phyloP scores from a whole-genome alignment of 805 yeast species.

The Metschnikowia chrysomelidarum region DNA sequence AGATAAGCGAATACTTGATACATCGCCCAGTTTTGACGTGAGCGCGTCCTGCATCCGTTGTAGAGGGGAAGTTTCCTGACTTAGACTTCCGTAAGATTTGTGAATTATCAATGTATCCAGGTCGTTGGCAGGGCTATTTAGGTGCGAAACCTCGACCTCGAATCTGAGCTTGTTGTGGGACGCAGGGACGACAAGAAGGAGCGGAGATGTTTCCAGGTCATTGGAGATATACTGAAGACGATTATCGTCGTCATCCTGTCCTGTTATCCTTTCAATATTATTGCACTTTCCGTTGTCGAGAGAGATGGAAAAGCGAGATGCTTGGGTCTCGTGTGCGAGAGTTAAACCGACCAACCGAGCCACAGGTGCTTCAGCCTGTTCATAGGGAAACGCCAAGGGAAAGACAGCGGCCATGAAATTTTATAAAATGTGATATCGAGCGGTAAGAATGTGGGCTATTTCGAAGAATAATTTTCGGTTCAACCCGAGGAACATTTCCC shows the following conservation, averaged over 20 bases:
- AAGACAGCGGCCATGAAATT: slow-evolving; percentile 16
- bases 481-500: neutral
- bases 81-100: slow-evolving; percentile 23
- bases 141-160: slow-evolving; percentile 28
- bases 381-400: slow-evolving; percentile 29
- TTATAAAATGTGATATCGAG: neutral
- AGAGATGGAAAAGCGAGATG: slow-evolving; percentile 20
- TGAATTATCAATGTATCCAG: slow-evolving; percentile 30
- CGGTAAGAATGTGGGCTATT: neutral
- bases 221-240: slow-evolving; percentile 29
- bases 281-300: slow-evolving; percentile 24
- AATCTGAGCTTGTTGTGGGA: slow-evolving; percentile 22
- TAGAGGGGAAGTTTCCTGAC: slow-evolving; percentile 3
- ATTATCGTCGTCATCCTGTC: neutral
- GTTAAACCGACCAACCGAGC: slow-evolving; percentile 24
- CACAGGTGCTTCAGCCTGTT: slow-evolving; percentile 12
- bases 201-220: slow-evolving; percentile 22
- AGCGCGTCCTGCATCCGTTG: slow-evolving; percentile 10
- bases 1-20: slow-evolving; percentile 29
- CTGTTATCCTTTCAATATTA: slow-evolving; percentile 12
- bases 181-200: slow-evolving; percentile 29
- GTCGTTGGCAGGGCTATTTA: slow-evolving; percentile 8
- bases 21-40: slow-evolving; percentile 17
- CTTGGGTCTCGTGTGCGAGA: slow-evolving; percentile 29
- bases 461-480: neutral